Percentiles rank a stretch among this genome's conserved stretches.
Conservation (phyloP, 169 alveolate genomes). For the Sarcocystis neurona region DNA sequence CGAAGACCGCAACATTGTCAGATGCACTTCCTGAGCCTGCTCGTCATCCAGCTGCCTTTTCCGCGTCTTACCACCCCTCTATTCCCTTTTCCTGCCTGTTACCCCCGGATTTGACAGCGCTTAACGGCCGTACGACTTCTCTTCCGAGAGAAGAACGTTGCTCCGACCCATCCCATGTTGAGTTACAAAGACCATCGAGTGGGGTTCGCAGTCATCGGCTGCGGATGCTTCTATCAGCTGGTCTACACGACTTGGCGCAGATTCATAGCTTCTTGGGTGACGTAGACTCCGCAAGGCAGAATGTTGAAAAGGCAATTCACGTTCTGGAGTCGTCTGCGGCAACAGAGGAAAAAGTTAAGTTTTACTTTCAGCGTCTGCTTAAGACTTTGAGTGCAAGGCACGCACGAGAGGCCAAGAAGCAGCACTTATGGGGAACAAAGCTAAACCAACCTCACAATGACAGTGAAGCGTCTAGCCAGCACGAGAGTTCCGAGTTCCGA, state of each 20-base stretch:
- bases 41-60: background rate
- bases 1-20: background rate
- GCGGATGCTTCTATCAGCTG: constrained; percentile 13
- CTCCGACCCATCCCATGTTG: background rate
- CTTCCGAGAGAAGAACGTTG: background rate
- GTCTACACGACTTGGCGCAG: constrained; percentile 24
- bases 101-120: background rate
- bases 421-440: no score
- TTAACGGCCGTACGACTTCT: background rate
- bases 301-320: background rate
- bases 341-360: background rate
- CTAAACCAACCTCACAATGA: no score
- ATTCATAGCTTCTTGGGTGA: constrained; percentile 14
- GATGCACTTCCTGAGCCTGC: background rate
- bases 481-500: no score
- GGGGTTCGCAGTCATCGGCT: background rate
- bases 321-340: background rate
- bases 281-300: background rate
- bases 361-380: background rate
- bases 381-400: no score
- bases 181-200: background rate
- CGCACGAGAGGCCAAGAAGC: no score
- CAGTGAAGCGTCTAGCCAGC: no score
- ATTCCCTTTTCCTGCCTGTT: background rate
- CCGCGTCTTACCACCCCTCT: background rate